Percentiles rank a stretch among this genome's conserved stretches.
Evolutionary conservation across 768 basidiomycete species (phyloP).

Genomic region (Cyathus striatus): DNA sequence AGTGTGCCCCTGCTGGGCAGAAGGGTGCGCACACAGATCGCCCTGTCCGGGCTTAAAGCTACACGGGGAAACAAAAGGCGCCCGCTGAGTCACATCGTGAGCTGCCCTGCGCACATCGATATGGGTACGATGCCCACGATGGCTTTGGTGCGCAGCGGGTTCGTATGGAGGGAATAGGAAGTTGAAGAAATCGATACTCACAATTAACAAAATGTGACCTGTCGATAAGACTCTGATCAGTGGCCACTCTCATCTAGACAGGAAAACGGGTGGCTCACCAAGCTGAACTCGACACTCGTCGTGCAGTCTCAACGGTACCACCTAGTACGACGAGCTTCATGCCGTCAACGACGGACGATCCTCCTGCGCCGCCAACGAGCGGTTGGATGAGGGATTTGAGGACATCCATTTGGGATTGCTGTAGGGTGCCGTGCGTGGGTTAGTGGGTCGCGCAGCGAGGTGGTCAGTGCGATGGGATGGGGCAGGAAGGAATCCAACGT

Average conservation of each 20-base stretch:
- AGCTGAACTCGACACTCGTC: constrained; percentile 76
- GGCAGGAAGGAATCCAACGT: too few species aligned
- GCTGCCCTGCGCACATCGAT: too few species aligned
- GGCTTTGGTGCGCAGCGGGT: too few species aligned
- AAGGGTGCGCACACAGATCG: too few species aligned
- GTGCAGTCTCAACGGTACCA: constrained; percentile 82
- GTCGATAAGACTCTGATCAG: constrained; percentile 3
- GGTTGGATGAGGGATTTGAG: constrained; percentile 79
- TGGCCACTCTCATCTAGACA: too few species aligned
- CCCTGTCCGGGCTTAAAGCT: too few species aligned
- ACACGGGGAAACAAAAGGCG: not conserved
- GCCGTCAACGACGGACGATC: constrained; percentile 80
- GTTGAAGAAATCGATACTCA: constrained; percentile 29
- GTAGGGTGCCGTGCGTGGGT: too few species aligned
- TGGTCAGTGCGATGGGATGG: too few species aligned
- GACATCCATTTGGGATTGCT: constrained; percentile 74
- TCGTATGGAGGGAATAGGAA: constrained; percentile 1
- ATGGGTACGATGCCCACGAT: too few species aligned
- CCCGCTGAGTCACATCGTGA: constrained; percentile 2
- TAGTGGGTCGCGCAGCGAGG: too few species aligned
- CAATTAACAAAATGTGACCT: constrained; percentile 88
- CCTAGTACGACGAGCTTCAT: constrained; percentile 88
- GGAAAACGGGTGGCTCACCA: constrained; percentile 45
- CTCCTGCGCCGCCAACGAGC: constrained; percentile 68
- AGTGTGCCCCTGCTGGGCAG: too few species aligned